These are phyloP conservation scores for Pseudogymnoascus sp. DNA, from an alignment of 2,329 filamentous ascomycete genomes.

Conservation along the genomic window DNA sequence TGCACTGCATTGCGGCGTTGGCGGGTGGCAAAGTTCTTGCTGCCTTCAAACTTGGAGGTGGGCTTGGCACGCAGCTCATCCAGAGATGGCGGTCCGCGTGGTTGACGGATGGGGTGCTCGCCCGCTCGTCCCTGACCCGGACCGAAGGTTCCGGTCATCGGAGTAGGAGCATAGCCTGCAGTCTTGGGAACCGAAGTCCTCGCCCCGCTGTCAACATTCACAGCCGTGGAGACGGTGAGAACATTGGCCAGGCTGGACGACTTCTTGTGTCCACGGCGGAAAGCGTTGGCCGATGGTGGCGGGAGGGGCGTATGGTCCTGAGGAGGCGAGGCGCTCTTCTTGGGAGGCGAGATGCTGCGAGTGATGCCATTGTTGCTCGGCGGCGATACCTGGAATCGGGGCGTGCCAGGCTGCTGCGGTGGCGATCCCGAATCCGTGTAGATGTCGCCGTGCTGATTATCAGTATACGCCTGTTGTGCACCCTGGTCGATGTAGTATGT, in stretches of 20 bases:
- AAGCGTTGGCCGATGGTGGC: conserved; percentile 81
- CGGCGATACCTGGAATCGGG: conserved; percentile 75
- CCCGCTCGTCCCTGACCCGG: conserved; percentile 88
- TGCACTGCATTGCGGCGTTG: conserved; percentile 87
- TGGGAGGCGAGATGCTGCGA: conserved; percentile 60
- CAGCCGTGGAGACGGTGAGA: conserved; percentile 24
- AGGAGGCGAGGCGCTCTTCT: conserved; percentile 60
- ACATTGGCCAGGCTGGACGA: conserved; percentile 53
- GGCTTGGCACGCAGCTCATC: conserved; percentile 87
- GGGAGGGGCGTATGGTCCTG: conserved; percentile 67
- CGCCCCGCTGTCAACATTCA: conserved; percentile 30
- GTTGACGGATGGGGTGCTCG: conserved; percentile 89
- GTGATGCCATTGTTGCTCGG: conserved; percentile 46
- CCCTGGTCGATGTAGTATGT: conserved; percentile 55
- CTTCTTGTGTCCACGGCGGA: conserved; percentile 86
- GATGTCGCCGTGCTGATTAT: conserved; percentile 30
- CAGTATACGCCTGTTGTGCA: conserved; percentile 27
- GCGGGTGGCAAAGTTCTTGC: conserved; percentile 93
- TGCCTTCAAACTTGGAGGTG: conserved; percentile 87
- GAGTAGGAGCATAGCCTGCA: conserved; percentile 70
- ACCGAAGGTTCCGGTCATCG: conserved; percentile 77
- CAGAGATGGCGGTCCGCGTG: conserved; percentile 80
- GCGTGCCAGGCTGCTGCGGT: conserved; percentile 49
- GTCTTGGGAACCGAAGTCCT: conserved; percentile 68
- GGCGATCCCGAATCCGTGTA: conserved; percentile 37